Evolutionary conservation across 2,329 filamentous ascomycete genomes (phyloP), one percentile per base, ranked within the genome.

Genomic region (Venturia pyrina): DNA sequence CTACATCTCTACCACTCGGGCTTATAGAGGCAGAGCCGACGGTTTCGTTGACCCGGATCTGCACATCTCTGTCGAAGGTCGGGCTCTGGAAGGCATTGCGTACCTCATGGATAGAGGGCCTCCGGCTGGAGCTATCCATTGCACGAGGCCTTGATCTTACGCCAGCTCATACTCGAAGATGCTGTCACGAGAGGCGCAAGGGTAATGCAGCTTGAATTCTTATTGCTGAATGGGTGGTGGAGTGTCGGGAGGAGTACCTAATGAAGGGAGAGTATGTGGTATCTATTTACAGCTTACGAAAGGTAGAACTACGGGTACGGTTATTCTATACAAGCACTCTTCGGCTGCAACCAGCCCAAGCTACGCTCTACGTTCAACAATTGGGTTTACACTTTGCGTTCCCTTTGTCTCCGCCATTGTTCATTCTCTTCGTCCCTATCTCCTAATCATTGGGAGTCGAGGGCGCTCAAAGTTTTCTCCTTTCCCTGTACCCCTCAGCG

Each of bases 11-110:
- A 62, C 93, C 92, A 68, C 89, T 93, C 2, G 93, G 93, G 24
- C 93, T 96, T 76, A 97, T 96, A 67, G 91, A 93, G 71, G 93
- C 93, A 6, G 93, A 96, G 61, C 92, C 92, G 64, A 96, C 91
- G 21, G 83, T 80, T 69, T 86, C 85, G 67, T 93, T 88, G 63
- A 97, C 89, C 72, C 90, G 87, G 70, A 97, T 93, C 1, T 88
- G 90, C 64, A 89, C 88, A 77, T 96, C 89, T 69, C 88, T 85
- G 70, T 92, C 91, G 71, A 96, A 97, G 43, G 90, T 96, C 65
- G 90, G 87, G 75, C 91, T 96, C 69, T 96, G 90, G 70, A 87
- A 92, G 48, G 91, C 89, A 66, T 53, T 62, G 60, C 40, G 32
- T 24, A 60, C 60, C 34, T 64, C 60, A 32, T 66, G 60, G 34